Evolutionary conservation across 257 asterid species (phyloP).

Genomic region (Scutellaria baicalensis): DNA sequence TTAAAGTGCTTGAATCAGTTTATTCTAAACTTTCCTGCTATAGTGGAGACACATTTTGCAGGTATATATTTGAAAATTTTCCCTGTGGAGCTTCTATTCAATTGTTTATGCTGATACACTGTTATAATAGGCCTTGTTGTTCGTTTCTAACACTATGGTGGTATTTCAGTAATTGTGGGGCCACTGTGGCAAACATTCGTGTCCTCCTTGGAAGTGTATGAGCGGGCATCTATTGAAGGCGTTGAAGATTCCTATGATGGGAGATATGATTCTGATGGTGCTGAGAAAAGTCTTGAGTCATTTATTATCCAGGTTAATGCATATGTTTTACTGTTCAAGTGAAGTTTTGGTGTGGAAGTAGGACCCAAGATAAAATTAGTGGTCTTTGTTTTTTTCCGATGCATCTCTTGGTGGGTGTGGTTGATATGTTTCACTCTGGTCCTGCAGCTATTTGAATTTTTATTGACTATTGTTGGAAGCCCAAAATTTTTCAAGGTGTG

Average conservation of each 20-base stretch:
- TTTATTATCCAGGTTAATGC: conserved; percentile 78
- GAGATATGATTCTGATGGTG: conserved; percentile 95
- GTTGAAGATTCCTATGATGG: conserved; percentile 84
- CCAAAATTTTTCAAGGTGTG: conserved; percentile 66
- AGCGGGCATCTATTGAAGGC: conserved; percentile 75
- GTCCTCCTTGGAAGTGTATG: conserved; percentile 74
- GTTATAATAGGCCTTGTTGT: conserved; percentile 4
- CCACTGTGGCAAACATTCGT: conserved; percentile 91
- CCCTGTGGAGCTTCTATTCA: conserved; percentile 8
- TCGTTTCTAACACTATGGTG: conserved; percentile 17
- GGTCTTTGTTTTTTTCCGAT: background rate
- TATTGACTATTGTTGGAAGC: conserved; percentile 80
- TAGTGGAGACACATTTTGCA: conserved; percentile 55
- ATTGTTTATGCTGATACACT: conserved; percentile 3
- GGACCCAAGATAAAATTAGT: background rate
- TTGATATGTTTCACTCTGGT: conserved; percentile 13
- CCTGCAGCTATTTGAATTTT: conserved; percentile 79
- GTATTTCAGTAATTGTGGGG: conserved; percentile 63
- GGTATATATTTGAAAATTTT: conserved; percentile 34
- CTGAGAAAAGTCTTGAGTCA: conserved; percentile 84
- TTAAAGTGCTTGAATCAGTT: conserved; percentile 92
- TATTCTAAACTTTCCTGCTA: conserved; percentile 67
- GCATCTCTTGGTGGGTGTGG: background rate
- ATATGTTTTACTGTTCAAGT: background rate
- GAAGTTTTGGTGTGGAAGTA: conserved; percentile 7